Conservation (phyloP, 2,329 filamentous ascomycete genomes). For the Fusarium compactum region DNA sequence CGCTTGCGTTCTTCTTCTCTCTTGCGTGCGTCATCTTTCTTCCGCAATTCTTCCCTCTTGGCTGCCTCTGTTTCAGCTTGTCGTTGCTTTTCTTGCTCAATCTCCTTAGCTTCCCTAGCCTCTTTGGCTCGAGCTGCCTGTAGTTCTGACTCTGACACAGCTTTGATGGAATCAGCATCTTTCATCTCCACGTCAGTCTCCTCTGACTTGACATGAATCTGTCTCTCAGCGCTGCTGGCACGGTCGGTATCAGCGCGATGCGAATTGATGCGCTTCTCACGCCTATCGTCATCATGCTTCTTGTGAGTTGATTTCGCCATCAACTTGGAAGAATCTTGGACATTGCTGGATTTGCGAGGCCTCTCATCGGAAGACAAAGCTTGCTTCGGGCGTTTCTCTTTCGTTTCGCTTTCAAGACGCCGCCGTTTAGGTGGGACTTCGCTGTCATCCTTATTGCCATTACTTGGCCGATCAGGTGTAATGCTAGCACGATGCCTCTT, state of each 20-base stretch:
- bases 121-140: slow-evolving; percentile 55
- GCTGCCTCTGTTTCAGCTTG: slow-evolving; percentile 50
- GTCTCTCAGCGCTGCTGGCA: slow-evolving; percentile 58
- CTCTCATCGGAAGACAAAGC: slow-evolving; percentile 61
- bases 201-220: slow-evolving; percentile 69
- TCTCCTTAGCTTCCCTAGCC: slow-evolving; percentile 24
- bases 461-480: slow-evolving; percentile 67
- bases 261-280: slow-evolving; percentile 56
- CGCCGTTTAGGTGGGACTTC: slow-evolving; percentile 68
- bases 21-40: slow-evolving; percentile 52
- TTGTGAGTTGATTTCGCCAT: slow-evolving; percentile 52
- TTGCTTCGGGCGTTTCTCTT: slow-evolving; percentile 62
- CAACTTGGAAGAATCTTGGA: slow-evolving; percentile 57
- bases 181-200: slow-evolving; percentile 68
- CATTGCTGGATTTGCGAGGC: slow-evolving; percentile 56
- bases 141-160: slow-evolving; percentile 45
- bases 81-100: slow-evolving; percentile 44
- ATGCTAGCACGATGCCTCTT: slow-evolving; percentile 71
- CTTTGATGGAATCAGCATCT: slow-evolving; percentile 56
- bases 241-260: slow-evolving; percentile 59
- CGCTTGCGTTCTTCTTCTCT: slow-evolving; percentile 51
- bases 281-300: slow-evolving; percentile 57
- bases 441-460: slow-evolving; percentile 64
- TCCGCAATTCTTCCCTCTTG: slow-evolving; percentile 52
- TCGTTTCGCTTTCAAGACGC: slow-evolving; percentile 66